Evolutionary conservation across 306 rosid species (phyloP).

Genomic region (Argentina anserina): DNA sequence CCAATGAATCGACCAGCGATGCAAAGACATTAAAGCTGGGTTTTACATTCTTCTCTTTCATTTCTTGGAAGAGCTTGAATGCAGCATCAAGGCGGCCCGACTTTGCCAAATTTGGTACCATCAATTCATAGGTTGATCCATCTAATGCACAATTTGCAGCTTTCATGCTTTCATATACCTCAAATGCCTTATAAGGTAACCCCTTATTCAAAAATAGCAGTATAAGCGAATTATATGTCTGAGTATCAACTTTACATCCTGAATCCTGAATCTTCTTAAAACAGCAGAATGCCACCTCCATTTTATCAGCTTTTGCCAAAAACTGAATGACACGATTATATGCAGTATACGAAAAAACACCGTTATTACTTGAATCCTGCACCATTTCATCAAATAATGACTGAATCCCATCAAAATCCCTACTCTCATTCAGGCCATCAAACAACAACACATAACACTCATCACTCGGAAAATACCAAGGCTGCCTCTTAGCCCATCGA

Average conservation of each 20-base stretch:
- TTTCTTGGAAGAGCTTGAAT: slow-evolving; percentile 75
- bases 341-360: slow-evolving; percentile 43
- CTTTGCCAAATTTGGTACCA: slow-evolving; percentile 89
- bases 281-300: slow-evolving; percentile 83
- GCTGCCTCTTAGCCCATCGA: slow-evolving; percentile 85
- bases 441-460: slow-evolving; percentile 68
- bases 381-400: slow-evolving; percentile 82
- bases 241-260: slow-evolving; percentile 57
- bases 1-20: slow-evolving; percentile 90
- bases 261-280: slow-evolving; percentile 75
- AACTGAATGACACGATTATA: slow-evolving; percentile 70
- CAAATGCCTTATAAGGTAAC: slow-evolving; percentile 87
- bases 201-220: slow-evolving; percentile 83
- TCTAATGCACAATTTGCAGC: slow-evolving; percentile 55
- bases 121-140: slow-evolving; percentile 88
- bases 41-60: slow-evolving; percentile 65
- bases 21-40: slow-evolving; percentile 59
- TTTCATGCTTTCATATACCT: slow-evolving; percentile 89
- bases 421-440: slow-evolving; percentile 61
- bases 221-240: slow-evolving; percentile 75
- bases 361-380: slow-evolving; percentile 51
- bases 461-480: slow-evolving; percentile 72
- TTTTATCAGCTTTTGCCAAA: slow-evolving; percentile 83
- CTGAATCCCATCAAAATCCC: slow-evolving; percentile 80
- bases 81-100: slow-evolving; percentile 95